Conservation (phyloP, 257 asterid species). For the Mitragyna speciosa region DNA sequence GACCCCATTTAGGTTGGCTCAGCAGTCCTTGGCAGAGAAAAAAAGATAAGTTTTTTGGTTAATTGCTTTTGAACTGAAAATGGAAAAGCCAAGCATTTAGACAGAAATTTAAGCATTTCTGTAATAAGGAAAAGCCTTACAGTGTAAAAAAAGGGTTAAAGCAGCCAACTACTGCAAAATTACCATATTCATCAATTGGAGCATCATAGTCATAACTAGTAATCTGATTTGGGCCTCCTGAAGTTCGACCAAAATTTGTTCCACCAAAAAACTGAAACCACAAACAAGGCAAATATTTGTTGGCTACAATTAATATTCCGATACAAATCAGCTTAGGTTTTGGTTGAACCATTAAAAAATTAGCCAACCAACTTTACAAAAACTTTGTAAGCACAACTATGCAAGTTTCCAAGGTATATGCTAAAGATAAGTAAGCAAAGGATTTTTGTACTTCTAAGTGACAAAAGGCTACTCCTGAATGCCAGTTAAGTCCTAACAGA, state of each 20-base stretch:
- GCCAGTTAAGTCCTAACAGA: not conserved
- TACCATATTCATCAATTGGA: slow-evolving; percentile 94
- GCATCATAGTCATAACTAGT: slow-evolving; percentile 98
- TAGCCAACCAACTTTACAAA: no score
- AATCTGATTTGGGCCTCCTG: slow-evolving; percentile 90
- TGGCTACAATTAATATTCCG: not conserved
- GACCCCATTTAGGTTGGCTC: slow-evolving; percentile 96
- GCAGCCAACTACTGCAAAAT: slow-evolving; percentile 3
- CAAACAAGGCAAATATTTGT: slow-evolving; percentile 26
- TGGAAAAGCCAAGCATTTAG: not conserved
- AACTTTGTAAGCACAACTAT: not conserved
- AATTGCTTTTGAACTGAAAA: not conserved
- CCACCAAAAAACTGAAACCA: slow-evolving; percentile 91
- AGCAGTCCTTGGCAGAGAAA: slow-evolving; percentile 58
- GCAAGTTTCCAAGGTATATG: not conserved
- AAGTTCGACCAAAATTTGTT: slow-evolving; percentile 88
- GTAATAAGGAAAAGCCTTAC: slow-evolving; percentile 7
- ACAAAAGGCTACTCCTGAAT: not conserved
- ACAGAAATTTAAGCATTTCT: not conserved
- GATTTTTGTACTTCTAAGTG: not conserved
- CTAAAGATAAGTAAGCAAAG: not conserved
- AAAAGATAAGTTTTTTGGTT: slow-evolving; percentile 14
- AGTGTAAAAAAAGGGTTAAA: not conserved
- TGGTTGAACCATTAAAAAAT: no score
- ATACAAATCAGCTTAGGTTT: not conserved